phyloP scores from a whole-genome alignment of 2,329 filamentous ascomycete genomes.

The Alternaria sp. region DNA sequence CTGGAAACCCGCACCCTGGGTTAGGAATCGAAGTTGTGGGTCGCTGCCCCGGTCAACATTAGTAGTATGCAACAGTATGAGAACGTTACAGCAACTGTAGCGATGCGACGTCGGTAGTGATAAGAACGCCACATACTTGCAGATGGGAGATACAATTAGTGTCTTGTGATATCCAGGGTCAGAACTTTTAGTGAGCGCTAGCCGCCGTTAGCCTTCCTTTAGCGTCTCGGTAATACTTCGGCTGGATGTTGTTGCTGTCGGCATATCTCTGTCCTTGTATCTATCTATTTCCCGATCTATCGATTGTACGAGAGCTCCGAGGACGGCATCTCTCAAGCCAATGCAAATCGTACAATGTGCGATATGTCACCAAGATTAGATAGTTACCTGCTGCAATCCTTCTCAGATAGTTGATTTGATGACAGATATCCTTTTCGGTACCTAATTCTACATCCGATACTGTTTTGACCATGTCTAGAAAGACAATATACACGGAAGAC shows the following conservation, averaged over 20 bases:
- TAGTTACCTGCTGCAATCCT: not conserved
- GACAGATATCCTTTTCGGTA: not conserved
- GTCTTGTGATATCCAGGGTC: not conserved
- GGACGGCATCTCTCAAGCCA: not conserved
- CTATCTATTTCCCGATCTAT: not conserved
- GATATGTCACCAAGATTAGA: not conserved
- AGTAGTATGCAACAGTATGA: not conserved
- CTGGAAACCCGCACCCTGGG: not conserved
- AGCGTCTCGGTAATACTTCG: not conserved
- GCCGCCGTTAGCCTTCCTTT: not conserved
- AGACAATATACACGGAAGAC: not conserved
- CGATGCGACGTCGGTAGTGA: not conserved
- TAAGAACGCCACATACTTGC: not conserved
- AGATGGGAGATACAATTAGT: constrained; percentile 3
- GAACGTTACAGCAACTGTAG: not conserved
- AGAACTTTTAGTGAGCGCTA: not conserved
- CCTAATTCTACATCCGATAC: not conserved
- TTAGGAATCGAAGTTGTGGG: not conserved
- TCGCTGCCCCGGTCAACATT: not conserved
- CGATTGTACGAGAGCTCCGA: not conserved
- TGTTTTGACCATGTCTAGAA: not conserved
- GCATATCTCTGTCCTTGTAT: not conserved
- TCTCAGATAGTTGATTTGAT: not conserved
- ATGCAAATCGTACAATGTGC: not conserved
- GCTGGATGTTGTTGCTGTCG: not conserved